phyloP scores from a whole-genome alignment of 306 rosid genomes.

The Begonia masoniana region DNA sequence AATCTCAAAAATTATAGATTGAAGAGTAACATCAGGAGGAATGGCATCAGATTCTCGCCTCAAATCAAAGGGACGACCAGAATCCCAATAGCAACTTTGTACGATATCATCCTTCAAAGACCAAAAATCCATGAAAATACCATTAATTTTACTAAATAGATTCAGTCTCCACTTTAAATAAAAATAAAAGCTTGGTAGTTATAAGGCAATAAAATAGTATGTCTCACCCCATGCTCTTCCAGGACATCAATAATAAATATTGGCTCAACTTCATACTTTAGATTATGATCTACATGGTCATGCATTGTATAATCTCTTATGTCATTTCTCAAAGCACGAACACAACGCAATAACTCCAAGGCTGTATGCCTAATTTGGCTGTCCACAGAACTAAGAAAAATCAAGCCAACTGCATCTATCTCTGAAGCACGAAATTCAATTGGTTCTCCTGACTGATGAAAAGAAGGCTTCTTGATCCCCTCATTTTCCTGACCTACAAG shows the following conservation, averaged over 20 bases:
- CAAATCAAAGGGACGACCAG: conserved; percentile 87
- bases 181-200: conserved; percentile 3
- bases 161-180: background rate
- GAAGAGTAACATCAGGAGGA: conserved; percentile 86
- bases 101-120: conserved; percentile 85
- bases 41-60: conserved; percentile 91
- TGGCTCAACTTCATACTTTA: conserved; percentile 82
- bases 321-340: conserved; percentile 93
- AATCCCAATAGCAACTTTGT: conserved; percentile 96
- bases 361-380: conserved; percentile 96
- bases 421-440: conserved; percentile 88
- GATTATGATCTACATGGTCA: conserved; percentile 49
- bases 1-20: conserved; percentile 94
- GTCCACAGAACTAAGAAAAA: conserved; percentile 95
- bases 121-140: conserved; percentile 15
- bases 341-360: conserved; percentile 85
- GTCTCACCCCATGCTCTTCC: conserved; percentile 94
- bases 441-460: conserved; percentile 57
- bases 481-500: conserved; percentile 41
- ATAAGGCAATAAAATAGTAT: conserved; percentile 6
- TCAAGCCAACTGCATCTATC: conserved; percentile 94
- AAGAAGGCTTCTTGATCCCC: conserved; percentile 61
- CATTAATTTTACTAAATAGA: conserved; percentile 5
- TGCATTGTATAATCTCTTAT: conserved; percentile 53
- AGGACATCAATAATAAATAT: conserved; percentile 89